Conservation (phyloP, 495 filamentous ascomycete genomes). For the Bacidia rubella region DNA sequence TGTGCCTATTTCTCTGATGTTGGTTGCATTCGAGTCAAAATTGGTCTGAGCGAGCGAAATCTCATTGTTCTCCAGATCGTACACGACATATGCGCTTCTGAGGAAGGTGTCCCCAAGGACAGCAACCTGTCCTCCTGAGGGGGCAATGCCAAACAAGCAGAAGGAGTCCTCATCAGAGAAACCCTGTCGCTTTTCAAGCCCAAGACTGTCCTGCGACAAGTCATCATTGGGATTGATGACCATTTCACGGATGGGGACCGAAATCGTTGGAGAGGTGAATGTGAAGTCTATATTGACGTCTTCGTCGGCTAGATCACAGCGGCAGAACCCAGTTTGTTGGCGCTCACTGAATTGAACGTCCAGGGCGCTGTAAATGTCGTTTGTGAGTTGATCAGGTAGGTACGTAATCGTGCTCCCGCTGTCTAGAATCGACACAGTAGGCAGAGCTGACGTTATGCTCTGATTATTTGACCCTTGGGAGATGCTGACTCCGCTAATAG, state of each 20-base stretch:
- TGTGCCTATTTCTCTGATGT: constrained; percentile 58
- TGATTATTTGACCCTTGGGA: constrained; percentile 29
- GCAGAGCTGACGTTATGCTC: constrained; percentile 35
- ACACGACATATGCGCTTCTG: constrained; percentile 83
- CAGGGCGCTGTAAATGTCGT: constrained; percentile 49
- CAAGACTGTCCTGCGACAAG: constrained; percentile 22
- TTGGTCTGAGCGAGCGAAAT: constrained; percentile 77
- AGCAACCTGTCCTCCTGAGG: constrained; percentile 43
- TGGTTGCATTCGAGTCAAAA: constrained; percentile 55
- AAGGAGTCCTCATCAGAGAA: constrained; percentile 37
- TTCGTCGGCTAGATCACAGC: constrained; percentile 52
- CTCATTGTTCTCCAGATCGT: constrained; percentile 76
- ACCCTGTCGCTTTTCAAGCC: not conserved
- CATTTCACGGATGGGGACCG: constrained; percentile 62
- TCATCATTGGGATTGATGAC: constrained; percentile 45
- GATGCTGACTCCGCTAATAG: constrained; percentile 50
- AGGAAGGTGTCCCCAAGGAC: constrained; percentile 91
- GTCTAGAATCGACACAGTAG: constrained; percentile 62
- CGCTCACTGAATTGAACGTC: constrained; percentile 46
- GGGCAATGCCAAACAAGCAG: constrained; percentile 66
- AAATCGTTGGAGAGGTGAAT: constrained; percentile 53
- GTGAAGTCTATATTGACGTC: constrained; percentile 52
- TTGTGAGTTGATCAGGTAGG: constrained; percentile 56
- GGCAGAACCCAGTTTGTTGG: constrained; percentile 40
- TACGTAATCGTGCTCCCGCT: constrained; percentile 87